These are phyloP conservation scores for Ophiocordyceps sinensis DNA, from an alignment of 2,329 filamentous ascomycete genomes.

Conservation along the genomic window DNA sequence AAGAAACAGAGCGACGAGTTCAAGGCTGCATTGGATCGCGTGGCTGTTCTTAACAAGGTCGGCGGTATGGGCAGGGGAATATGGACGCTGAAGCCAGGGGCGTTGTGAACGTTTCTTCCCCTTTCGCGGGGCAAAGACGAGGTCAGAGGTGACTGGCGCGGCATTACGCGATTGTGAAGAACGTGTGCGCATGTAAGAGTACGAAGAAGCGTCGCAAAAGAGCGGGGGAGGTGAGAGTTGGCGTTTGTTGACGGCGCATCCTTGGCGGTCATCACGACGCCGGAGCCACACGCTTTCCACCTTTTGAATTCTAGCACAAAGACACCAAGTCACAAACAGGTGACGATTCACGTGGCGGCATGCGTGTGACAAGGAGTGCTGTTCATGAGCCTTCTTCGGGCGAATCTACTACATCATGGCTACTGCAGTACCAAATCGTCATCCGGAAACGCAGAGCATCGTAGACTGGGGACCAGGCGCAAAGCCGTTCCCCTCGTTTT, in stretches of 20 bases:
- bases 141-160: too few relatives aligned
- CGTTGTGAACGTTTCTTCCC: slow-evolving; percentile 8
- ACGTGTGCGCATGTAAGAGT: too few relatives aligned
- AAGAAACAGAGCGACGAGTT: slow-evolving; percentile 64
- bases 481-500: slow-evolving; percentile 59
- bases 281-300: too few relatives aligned
- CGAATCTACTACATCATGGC: slow-evolving; percentile 28
- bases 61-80: slow-evolving; percentile 37
- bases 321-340: background rate
- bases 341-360: background rate
- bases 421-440: slow-evolving; percentile 15
- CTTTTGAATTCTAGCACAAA: background rate
- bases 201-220: too few relatives aligned
- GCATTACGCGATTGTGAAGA: too few relatives aligned
- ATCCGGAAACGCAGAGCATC: slow-evolving; percentile 26
- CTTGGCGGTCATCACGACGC: too few relatives aligned
- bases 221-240: too few relatives aligned
- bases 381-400: slow-evolving; percentile 28
- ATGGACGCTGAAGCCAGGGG: slow-evolving; percentile 32
- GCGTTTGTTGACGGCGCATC: too few relatives aligned
- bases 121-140: too few relatives aligned
- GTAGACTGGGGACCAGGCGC: slow-evolving; percentile 50
- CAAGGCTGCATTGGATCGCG: slow-evolving; percentile 61
- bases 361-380: slow-evolving; percentile 16
- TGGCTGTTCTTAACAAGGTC: slow-evolving; percentile 55